phyloP scores from a whole-genome alignment of 495 filamentous ascomycete species.

The Podospora pseudocomata region DNA sequence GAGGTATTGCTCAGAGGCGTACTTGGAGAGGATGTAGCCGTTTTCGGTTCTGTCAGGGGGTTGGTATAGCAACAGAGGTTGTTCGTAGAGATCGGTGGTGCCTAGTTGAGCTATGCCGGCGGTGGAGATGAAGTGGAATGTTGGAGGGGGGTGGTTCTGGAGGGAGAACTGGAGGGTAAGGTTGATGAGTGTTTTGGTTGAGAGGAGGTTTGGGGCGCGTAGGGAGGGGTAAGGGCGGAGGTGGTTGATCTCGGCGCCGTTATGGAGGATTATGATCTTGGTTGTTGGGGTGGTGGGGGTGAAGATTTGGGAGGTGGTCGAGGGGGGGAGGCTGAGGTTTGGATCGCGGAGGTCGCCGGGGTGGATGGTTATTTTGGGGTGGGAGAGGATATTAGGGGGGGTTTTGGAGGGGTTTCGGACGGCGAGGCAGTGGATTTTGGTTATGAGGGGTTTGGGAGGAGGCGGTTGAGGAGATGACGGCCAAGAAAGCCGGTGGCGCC shows the following conservation, averaged over 20 bases:
- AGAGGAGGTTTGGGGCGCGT: conserved; percentile 39
- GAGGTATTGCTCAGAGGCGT: conserved; percentile 46
- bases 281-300: conserved; percentile 22
- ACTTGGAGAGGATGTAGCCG: conserved; percentile 48
- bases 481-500: conserved; percentile 37
- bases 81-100: conserved; percentile 10
- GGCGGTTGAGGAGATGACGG: conserved; percentile 12
- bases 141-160: conserved; percentile 13
- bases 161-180: conserved; percentile 22
- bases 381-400: conserved; percentile 14
- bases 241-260: conserved; percentile 48
- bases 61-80: background rate
- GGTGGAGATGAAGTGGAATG: conserved; percentile 48
- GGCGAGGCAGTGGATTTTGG: conserved; percentile 23
- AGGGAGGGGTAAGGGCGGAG: conserved; percentile 45
- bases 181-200: conserved; percentile 30
- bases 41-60: conserved; percentile 21
- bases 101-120: conserved; percentile 33
- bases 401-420: conserved; percentile 22
- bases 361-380: conserved; percentile 35
- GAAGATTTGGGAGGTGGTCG: conserved; percentile 23
- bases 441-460: conserved; percentile 3
- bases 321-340: conserved; percentile 33
- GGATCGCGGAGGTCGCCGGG: conserved; percentile 31
- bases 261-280: conserved; percentile 42